phyloP scores from a whole-genome alignment of 371 early-diverging fungal genomes.

The Lichtheimia corymbifera region DNA sequence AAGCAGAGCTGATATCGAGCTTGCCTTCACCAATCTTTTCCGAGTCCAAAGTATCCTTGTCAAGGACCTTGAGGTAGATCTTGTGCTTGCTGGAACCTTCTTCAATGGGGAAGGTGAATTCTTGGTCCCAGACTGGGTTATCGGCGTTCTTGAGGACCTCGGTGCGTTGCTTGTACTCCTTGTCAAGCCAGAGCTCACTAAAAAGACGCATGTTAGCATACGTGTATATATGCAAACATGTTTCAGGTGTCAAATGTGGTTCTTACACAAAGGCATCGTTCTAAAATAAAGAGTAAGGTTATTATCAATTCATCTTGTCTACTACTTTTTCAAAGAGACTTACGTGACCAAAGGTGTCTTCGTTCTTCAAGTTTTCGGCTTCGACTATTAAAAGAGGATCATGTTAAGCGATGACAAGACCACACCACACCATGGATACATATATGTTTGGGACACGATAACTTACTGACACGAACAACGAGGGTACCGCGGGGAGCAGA shows the following conservation, averaged over 20 bases:
- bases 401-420: not conserved
- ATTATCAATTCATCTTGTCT: not conserved
- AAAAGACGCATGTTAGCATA: too few species aligned
- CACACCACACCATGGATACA: too few species aligned
- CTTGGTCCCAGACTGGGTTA: slow-evolving; percentile 25
- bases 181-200: slow-evolving; percentile 28
- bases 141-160: slow-evolving; percentile 14
- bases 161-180: slow-evolving; percentile 28
- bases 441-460: too few species aligned
- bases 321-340: not conserved
- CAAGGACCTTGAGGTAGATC: slow-evolving; percentile 41
- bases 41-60: slow-evolving; percentile 37
- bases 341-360: slow-evolving; percentile 25
- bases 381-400: slow-evolving; percentile 7
- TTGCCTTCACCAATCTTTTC: slow-evolving; percentile 49
- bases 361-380: slow-evolving; percentile 20
- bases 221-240: not conserved
- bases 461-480: slow-evolving; percentile 17
- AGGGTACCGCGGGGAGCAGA: slow-evolving; percentile 27
- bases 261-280: slow-evolving; percentile 26
- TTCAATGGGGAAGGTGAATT: slow-evolving; percentile 28
- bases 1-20: slow-evolving; percentile 23
- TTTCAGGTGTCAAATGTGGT: not conserved
- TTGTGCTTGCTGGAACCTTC: slow-evolving; percentile 28
- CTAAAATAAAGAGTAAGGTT: slow-evolving; percentile 8